A percentile compares a stretch with the other conserved stretches of the same genome.
Evolutionary conservation across 2,329 filamentous ascomycete genomes (phyloP).

Genomic region (Helotiales sp.): DNA sequence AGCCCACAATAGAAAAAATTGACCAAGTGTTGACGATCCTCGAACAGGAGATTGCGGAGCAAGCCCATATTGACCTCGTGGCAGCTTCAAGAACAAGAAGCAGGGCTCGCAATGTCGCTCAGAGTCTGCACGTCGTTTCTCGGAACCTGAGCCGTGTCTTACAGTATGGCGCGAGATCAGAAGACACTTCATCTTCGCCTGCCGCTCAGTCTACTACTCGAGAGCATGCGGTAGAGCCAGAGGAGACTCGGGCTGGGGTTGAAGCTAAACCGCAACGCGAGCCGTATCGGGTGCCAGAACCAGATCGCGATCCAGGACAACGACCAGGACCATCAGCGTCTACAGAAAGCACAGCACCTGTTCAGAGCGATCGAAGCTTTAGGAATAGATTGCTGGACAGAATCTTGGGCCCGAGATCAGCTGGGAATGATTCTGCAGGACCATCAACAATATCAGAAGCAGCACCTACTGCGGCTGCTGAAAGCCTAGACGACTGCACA

Average conservation of each 20-base stretch:
- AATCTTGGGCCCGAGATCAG: background rate
- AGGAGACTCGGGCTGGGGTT: background rate
- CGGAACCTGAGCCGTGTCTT: background rate
- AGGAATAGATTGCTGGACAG: too few relatives aligned
- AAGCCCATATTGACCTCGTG: too few relatives aligned
- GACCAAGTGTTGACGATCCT: background rate
- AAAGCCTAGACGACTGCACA: background rate
- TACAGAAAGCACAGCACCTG: too few relatives aligned
- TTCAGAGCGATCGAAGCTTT: too few relatives aligned
- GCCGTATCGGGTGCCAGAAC: too few relatives aligned
- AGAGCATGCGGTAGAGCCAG: background rate
- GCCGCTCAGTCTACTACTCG: background rate
- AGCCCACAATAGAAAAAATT: background rate
- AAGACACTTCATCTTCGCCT: background rate
- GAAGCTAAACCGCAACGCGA: background rate
- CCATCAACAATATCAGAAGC: background rate
- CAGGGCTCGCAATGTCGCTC: background rate
- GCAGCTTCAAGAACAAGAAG: background rate
- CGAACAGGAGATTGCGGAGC: too few relatives aligned
- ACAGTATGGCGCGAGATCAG: background rate
- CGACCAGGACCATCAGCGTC: too few relatives aligned
- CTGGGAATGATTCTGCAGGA: background rate
- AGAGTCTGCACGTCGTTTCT: background rate
- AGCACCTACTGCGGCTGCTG: background rate
- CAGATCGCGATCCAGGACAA: too few relatives aligned